Evolutionary conservation across 1,284 basidiomycete genomes (phyloP), one percentile per base, ranked within the genome.

Genomic region (Boletus calvinii): DNA sequence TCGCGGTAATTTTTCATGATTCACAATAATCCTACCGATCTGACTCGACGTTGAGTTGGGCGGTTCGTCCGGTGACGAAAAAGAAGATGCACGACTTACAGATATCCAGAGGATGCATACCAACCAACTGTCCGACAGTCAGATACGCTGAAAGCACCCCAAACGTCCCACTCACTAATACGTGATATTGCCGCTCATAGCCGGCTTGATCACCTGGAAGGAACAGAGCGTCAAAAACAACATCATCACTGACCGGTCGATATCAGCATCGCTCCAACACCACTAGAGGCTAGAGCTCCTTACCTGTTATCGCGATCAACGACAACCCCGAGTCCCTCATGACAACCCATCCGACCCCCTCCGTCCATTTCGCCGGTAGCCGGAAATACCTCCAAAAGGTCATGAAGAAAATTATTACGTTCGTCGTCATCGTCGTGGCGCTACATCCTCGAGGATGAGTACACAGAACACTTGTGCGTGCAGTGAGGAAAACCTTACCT

Each of bases 221-320:
- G 56, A 47, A 29, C 49, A 55, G 26, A 63, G 61, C 26, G 56
- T 63, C 43, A 63, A 30, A 38, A 62, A 62, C 0, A 65, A 24
- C 56, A 59, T 56, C 8, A 62, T n/a, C 37, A 34, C 63, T 63
- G 32, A 8, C 32, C 31, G 3, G 22, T 13, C 13, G 11, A 29
- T 22, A 31, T 49, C 8, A 58, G 46, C 20, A 6, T 46, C 29
- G 15, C 0, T 18, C 17, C 24, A 32, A 35, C 4, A 41, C 5
- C 9, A 12, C 17, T 4, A 22, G 38, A 37, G 13, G n/a, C n/a
- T 10, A 41, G 9, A 7, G 1, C 2, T 7, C 5, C 42, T 45
- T 12, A 54, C 62, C 17, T 11, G 44, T 48, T 38, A 65, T 59
- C 12, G 45, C 42, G 11, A 36, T 0, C 45, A 52, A 18, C 3